Evolutionary conservation across 2,329 filamentous ascomycete species (phyloP).

Genomic region (Microdochium paspali): DNA sequence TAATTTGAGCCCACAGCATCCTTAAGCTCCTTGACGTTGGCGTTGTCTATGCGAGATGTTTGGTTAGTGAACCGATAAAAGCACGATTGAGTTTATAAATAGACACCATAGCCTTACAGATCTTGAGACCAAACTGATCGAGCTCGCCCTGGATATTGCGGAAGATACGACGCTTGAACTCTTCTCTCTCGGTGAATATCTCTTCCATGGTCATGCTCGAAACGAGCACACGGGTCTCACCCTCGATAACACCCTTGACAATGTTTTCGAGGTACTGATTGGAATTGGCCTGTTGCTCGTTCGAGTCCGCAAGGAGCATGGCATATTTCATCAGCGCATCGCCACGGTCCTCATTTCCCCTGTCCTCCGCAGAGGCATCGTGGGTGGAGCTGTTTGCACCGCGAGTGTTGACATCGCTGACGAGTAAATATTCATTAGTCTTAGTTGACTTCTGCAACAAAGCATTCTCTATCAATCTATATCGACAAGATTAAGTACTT

Average conservation of each 20-base stretch:
- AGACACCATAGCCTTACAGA: constrained; percentile 37
- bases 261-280: constrained; percentile 68
- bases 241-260: constrained; percentile 84
- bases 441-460: too few relatives aligned
- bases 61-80: background rate
- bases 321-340: constrained; percentile 74
- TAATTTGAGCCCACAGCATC: constrained; percentile 77
- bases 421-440: too few relatives aligned
- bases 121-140: constrained; percentile 69
- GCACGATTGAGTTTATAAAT: too few relatives aligned
- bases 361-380: constrained; percentile 10
- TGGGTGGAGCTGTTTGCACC: constrained; percentile 30
- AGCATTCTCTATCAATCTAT: too few relatives aligned
- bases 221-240: constrained; percentile 75
- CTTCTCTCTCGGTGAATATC: constrained; percentile 68
- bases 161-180: constrained; percentile 69
- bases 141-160: constrained; percentile 71
- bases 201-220: constrained; percentile 91
- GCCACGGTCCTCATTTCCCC: constrained; percentile 30
- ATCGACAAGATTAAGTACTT: too few relatives aligned
- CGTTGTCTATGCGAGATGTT: constrained; percentile 33
- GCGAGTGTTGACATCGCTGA: constrained; percentile 49
- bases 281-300: constrained; percentile 28
- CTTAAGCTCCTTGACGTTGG: constrained; percentile 76
- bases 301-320: constrained; percentile 61